A percentile compares a stretch with the other conserved stretches of the same genome.
Evolutionary conservation across 192 early-diverging fungal genomes (phyloP).

Genomic region (Backusella westeae): DNA sequence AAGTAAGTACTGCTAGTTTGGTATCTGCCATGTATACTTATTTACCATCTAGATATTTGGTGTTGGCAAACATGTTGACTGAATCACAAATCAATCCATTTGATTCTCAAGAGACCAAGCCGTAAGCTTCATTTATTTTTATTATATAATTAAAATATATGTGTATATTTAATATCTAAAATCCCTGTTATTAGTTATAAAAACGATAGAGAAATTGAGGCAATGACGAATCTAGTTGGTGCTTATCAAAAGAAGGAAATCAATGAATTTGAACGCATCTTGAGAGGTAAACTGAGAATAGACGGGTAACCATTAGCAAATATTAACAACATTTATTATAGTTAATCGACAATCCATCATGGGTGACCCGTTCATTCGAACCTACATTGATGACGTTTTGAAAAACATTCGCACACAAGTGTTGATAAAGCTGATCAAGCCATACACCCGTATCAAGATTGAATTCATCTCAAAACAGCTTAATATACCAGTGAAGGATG

Average conservation of each 20-base stretch:
- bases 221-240: conserved; percentile 90
- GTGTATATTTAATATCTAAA: neutral
- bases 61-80: conserved; percentile 95
- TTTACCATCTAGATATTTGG: conserved; percentile 63
- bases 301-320: neutral
- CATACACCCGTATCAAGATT: conserved; percentile 91
- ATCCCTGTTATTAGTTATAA: conserved; percentile 65
- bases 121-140: conserved; percentile 45
- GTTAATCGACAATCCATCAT: conserved; percentile 75
- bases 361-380: conserved; percentile 86
- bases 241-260: conserved; percentile 92
- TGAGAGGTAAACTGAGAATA: conserved; percentile 42
- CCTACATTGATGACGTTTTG: conserved; percentile 89
- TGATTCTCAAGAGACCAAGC: conserved; percentile 95
- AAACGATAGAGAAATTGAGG: conserved; percentile 85
- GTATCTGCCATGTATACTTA: neutral
- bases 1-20: conserved; percentile 51
- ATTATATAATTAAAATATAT: neutral
- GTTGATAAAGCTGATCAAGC: conserved; percentile 77
- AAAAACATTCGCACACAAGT: conserved; percentile 94
- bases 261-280: conserved; percentile 83
- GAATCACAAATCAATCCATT: conserved; percentile 96
- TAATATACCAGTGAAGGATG: conserved; percentile 72
- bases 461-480: conserved; percentile 78
- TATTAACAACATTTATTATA: neutral